Base-by-base conservation (phyloP, 2,329 filamentous ascomycete species). In the Fusarium haematococcum region DNA sequence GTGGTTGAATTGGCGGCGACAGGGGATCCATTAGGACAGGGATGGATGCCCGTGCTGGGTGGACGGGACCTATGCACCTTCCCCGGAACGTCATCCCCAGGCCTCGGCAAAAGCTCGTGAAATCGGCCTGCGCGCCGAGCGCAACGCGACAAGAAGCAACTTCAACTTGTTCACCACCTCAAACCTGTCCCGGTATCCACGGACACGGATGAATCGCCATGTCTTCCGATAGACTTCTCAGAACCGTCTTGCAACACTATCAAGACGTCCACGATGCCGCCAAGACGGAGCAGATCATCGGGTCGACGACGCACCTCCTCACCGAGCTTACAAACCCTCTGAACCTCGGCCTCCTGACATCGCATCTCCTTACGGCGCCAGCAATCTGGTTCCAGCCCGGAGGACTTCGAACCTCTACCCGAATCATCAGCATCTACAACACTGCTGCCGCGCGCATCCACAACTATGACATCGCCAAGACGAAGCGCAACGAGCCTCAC, bases 281-380 rank as follows among this genome's bases (percentile, higher is more conserved):
- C 63, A 85, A 85, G 74, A 88, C 86, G 27, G 85, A 89, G 72
- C 88, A 89, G 80, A 87, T 91, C 76, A 85, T 93, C 78, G 91
- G 88, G 72, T 92, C 91, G 52, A 93, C 92, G 18, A 88, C 90
- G 20, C 89, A 91, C 43, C 88, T 95, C 33, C 87, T 95, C 65
- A 89, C 91, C 18, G 89, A 89, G 58, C 89, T 95, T 62, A 91
- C 90, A 70, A 95, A 95, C 79, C 93, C 93, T 16, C 88, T 94
- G 66, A 95, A 95, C 81, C 87, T 95, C 77, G 90, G 91, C 45
- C 86, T 95, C 14, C 87, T 95, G 63, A 93, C 92, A 1, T 92
- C 91, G 30, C 92, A 95, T 74, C 87, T 95, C 7, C 88, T 95
- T 54, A 89, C 89, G 1, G 91, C 93, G 0, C 92, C 92, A 4